A percentile compares a stretch with the other conserved stretches of the same genome.
These are phyloP conservation scores for Colletotrichum truncatum DNA, from an alignment of 2,329 filamentous ascomycete genomes.

Conservation along the genomic window DNA sequence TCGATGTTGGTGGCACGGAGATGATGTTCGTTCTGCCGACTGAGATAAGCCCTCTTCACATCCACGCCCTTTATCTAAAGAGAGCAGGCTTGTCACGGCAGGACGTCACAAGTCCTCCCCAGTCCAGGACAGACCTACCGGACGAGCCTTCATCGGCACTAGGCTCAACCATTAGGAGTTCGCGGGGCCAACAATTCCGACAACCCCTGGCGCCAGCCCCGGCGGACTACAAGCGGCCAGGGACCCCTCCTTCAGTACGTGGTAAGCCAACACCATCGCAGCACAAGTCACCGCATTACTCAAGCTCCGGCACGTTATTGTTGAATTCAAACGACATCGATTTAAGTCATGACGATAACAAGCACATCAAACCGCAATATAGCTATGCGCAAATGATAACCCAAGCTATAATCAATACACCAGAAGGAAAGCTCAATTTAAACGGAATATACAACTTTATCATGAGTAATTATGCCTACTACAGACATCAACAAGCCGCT, in stretches of 20 bases:
- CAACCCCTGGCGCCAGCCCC: conserved; percentile 67
- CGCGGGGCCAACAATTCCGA: conserved; percentile 36
- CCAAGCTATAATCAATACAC: conserved; percentile 89
- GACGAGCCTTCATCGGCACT: conserved; percentile 29
- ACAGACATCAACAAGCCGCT: conserved; percentile 77
- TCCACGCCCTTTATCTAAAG: conserved; percentile 75
- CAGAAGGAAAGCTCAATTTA: conserved; percentile 88
- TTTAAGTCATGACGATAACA: conserved; percentile 83
- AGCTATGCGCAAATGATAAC: conserved; percentile 98
- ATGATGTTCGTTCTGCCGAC: conserved; percentile 99
- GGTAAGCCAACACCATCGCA: conserved; percentile 40
- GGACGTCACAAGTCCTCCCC: conserved; percentile 22
- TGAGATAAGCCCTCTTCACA: conserved; percentile 70
- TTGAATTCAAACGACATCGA: conserved; percentile 70
- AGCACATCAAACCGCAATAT: conserved; percentile 93
- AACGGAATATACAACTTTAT: conserved; percentile 96
- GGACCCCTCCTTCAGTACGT: conserved; percentile 64
- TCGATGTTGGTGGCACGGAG: conserved; percentile 91
- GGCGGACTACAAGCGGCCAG: conserved; percentile 67
- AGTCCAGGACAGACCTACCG: conserved; percentile 25
- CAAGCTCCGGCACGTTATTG: conserved; percentile 50
- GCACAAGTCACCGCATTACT: conserved; percentile 49
- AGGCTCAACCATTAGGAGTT: conserved; percentile 14
- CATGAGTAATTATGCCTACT: conserved; percentile 90
- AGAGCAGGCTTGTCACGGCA: conserved; percentile 64